These are phyloP conservation scores for Solanum appendiculatum DNA, from an alignment of 257 asterid genomes.

Conservation along the genomic window DNA sequence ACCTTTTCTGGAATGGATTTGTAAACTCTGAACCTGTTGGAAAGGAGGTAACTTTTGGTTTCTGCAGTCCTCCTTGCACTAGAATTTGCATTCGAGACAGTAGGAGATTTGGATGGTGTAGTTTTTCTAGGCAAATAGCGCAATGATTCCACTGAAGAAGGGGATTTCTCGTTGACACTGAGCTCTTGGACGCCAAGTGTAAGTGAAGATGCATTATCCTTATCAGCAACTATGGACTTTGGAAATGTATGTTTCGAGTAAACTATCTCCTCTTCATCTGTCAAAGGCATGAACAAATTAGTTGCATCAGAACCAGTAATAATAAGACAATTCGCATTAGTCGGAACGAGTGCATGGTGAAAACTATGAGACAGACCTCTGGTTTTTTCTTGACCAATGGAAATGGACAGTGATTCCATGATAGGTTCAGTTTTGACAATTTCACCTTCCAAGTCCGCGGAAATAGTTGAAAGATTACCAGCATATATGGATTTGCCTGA, in stretches of 20 bases:
- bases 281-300: neutral
- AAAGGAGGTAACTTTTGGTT: slow-evolving; percentile 21
- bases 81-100: neutral
- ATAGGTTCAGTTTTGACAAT: neutral
- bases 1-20: slow-evolving; percentile 26
- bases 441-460: neutral
- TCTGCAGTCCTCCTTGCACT: neutral
- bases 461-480: neutral
- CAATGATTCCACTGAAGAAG: neutral
- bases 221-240: neutral
- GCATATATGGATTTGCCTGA: slow-evolving; percentile 16
- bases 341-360: neutral
- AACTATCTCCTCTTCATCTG: neutral
- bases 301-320: neutral
- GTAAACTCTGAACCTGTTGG: slow-evolving; percentile 26
- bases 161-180: neutral
- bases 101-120: neutral
- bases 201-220: neutral
- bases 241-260: neutral
- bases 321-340: neutral
- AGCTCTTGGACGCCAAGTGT: neutral
- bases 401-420: slow-evolving; percentile 1
- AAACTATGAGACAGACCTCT: neutral
- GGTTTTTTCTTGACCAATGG: neutral
- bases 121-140: neutral